phyloP scores from a whole-genome alignment of 1,284 basidiomycete genomes.

The Puccinia triticina region DNA sequence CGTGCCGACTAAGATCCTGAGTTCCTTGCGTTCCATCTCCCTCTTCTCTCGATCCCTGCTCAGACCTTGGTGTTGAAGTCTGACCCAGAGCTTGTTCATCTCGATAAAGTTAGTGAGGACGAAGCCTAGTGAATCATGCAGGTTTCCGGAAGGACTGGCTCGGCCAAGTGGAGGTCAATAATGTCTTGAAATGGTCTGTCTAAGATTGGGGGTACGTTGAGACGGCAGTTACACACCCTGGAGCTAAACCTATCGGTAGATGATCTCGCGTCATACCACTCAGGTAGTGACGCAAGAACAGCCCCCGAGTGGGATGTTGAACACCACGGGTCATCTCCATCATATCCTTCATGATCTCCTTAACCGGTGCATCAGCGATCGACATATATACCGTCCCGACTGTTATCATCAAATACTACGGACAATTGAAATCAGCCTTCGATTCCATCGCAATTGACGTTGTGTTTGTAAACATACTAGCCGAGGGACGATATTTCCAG shows the following conservation, averaged over 20 bases:
- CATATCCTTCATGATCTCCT: constrained; percentile 99
- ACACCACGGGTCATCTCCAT: constrained; percentile 97
- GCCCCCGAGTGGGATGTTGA: constrained; percentile 84
- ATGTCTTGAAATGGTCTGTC: constrained; percentile 13
- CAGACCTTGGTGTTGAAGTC: constrained; percentile 91
- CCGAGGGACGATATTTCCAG: constrained; percentile 83
- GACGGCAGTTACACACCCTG: constrained; percentile 68
- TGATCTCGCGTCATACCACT: constrained; percentile 92
- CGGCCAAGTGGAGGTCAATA: constrained; percentile 31
- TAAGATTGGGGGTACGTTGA: not conserved
- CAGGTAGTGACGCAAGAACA: constrained; percentile 90
- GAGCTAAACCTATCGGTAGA: constrained; percentile 78
- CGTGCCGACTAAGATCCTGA: constrained; percentile 90
- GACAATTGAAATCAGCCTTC: not conserved
- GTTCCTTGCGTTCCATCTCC: constrained; percentile 86
- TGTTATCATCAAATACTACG: constrained; percentile 90
- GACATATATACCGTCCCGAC: constrained; percentile 98
- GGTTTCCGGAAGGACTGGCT: constrained; percentile 75
- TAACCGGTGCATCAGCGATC: constrained; percentile 87
- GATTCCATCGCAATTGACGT: not conserved
- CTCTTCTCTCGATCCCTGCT: constrained; percentile 92
- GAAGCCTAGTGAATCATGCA: constrained; percentile 89
- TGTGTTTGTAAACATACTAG: constrained; percentile 38
- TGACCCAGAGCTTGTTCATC: constrained; percentile 99
- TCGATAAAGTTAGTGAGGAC: constrained; percentile 96